Conservation (phyloP, 1,284 basidiomycete species). For the Porodaedalea pini region DNA sequence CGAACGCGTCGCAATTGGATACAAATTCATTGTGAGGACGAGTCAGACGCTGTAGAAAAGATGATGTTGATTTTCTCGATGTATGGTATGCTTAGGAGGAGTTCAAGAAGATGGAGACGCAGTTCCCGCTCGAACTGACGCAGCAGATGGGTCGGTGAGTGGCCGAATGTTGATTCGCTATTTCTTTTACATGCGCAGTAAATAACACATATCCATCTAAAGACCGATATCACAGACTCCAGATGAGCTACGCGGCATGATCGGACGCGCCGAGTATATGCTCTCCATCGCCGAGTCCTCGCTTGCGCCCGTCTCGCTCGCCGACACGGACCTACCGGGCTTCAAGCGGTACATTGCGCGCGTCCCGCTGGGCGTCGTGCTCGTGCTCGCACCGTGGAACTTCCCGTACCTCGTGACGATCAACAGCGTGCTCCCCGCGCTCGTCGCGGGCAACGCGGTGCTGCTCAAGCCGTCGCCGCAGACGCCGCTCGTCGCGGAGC, state of each 20-base stretch:
- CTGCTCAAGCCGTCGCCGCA: slow-evolving; percentile 94
- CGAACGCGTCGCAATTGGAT: slow-evolving; percentile 70
- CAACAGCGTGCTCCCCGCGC: slow-evolving; percentile 86
- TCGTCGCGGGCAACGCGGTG: slow-evolving; percentile 86
- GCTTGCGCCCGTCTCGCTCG: slow-evolving; percentile 73
- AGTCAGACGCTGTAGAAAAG: background rate
- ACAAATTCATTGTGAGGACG: slow-evolving; percentile 66
- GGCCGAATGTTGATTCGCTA: background rate
- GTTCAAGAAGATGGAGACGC: slow-evolving; percentile 66
- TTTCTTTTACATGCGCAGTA: slow-evolving; percentile 9
- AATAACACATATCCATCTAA: background rate
- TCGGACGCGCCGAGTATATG: slow-evolving; percentile 82
- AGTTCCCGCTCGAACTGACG: slow-evolving; percentile 74
- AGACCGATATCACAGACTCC: slow-evolving; percentile 76
- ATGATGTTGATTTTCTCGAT: background rate
- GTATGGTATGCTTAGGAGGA: slow-evolving; percentile 53
- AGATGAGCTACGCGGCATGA: slow-evolving; percentile 79
- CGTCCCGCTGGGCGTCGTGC: slow-evolving; percentile 82
- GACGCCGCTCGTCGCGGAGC: slow-evolving; percentile 85
- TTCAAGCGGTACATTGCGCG: slow-evolving; percentile 82
- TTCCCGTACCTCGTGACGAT: slow-evolving; percentile 87
- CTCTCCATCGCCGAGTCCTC: slow-evolving; percentile 76
- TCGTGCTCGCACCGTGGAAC: slow-evolving; percentile 88
- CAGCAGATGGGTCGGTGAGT: slow-evolving; percentile 75
- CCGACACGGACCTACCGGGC: slow-evolving; percentile 76